Conservation (phyloP, 129 eudicot species). For the Scalesia atractyloides region DNA sequence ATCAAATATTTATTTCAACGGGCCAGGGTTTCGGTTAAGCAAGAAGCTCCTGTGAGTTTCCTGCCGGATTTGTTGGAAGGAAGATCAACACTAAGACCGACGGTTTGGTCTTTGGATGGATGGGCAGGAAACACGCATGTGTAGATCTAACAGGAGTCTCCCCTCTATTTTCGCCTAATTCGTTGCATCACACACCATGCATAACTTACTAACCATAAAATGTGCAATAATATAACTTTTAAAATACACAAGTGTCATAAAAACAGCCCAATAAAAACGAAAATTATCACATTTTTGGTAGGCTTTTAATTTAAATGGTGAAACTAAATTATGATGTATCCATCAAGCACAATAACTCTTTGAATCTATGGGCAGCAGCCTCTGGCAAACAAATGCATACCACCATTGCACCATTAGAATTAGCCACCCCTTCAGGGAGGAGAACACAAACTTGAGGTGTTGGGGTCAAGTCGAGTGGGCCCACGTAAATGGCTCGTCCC, state of each 20-base stretch:
- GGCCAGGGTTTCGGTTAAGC: no score
- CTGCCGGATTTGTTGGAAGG: no score
- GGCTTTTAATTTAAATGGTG: constrained; percentile 6
- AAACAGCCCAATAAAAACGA: constrained; percentile 12
- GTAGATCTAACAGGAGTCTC: no score
- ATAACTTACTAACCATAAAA: background rate
- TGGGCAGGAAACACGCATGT: no score
- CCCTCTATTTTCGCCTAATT: background rate
- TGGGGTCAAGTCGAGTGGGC: constrained; percentile 83
- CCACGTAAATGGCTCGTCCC: constrained; percentile 84
- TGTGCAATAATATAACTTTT: background rate
- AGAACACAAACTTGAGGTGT: constrained; percentile 91
- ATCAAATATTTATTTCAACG: no score
- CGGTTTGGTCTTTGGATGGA: no score
- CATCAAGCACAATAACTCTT: constrained; percentile 47
- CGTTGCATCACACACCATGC: background rate
- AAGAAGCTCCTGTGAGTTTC: no score
- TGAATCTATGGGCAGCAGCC: constrained; percentile 58
- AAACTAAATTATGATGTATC: constrained; percentile 21
- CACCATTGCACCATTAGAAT: constrained; percentile 61
- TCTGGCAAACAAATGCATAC: constrained; percentile 91
- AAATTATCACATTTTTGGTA: constrained; percentile 27
- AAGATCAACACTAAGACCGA: no score
- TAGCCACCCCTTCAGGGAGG: constrained; percentile 66
- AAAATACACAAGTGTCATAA: constrained; percentile 16